Evolutionary conservation across 148 eudicot species (phyloP), one percentile per base, ranked within the genome.

Genomic region (Rhododendron mucronatum): DNA sequence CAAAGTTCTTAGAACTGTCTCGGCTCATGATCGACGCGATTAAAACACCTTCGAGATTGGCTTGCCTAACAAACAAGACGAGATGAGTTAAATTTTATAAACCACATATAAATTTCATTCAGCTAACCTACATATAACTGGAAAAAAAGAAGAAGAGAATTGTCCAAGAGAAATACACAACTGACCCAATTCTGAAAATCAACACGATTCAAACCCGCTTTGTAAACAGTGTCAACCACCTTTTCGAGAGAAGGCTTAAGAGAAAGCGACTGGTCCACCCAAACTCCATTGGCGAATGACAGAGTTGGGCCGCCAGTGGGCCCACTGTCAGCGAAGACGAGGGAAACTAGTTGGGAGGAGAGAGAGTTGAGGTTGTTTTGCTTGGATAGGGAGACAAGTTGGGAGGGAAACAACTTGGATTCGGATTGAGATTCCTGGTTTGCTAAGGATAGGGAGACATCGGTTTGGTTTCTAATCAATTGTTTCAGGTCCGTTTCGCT

Each of bases 111-210:
- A 35, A 35, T 35, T 35, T 55, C 1, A 3, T 55, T 55, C 61
- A 0, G 21, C 0, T 55, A 16, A 55, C 20, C 61, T 55, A 3
- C 21, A 55, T 3, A 55, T 4, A 55, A 5, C 6, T 55, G 1
- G 2, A 20, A 47, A 21, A 21, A 59, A 35, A 35, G 2, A 35
- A 35, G 5, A 47, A 21, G 7, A 21, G 0, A 21, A 61, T 20
- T 21, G 9, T 67, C 4, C 15, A 26, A 82, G 33, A 65, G 37
- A 44, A 35, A 50, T 20, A 41, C 44, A 41, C 7, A 77, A 57
- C 87, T 51, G 48, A 96, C 98, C 89, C 94, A 89, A 69, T 41
- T 91, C 84, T 89, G 91, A 89, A 95, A 96, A 92, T 96, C 98
- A n/a, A 94, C 99, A 59, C 85, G 90, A 75, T 79, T 86, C 7